These are phyloP conservation scores for Kalmusia sp. DNA, from an alignment of 2,329 filamentous ascomycete genomes.

Conservation along the genomic window DNA sequence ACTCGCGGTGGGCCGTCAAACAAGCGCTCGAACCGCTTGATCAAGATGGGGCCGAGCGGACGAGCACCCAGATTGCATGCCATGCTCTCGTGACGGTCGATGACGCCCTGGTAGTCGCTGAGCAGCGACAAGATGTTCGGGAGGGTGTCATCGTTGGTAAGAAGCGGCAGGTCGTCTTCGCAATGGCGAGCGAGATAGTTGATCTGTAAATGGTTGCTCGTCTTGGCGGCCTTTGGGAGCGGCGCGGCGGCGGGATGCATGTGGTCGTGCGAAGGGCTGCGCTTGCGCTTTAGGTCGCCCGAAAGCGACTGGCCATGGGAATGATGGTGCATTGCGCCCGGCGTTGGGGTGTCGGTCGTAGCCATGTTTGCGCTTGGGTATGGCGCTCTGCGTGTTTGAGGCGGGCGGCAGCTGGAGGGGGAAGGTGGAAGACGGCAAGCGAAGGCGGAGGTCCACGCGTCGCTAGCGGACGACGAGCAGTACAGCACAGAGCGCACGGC, in stretches of 20 bases:
- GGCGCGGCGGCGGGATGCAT: conserved; percentile 43
- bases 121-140: conserved; percentile 75
- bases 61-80: conserved; percentile 85
- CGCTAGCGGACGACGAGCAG: conserved; percentile 24
- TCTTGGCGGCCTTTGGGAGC: conserved; percentile 61
- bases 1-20: conserved; percentile 82
- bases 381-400: conserved; percentile 22
- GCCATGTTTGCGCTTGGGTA: conserved; percentile 32
- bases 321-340: conserved; percentile 29
- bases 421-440: conserved; percentile 28
- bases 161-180: conserved; percentile 66
- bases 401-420: conserved; percentile 17
- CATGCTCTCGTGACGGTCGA: conserved; percentile 85
- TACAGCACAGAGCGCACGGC: conserved; percentile 15
- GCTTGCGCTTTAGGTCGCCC: conserved; percentile 55
- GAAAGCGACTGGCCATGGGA: conserved; percentile 29
- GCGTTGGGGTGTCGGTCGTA: conserved; percentile 27
- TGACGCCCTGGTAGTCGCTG: conserved; percentile 81
- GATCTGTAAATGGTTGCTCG: conserved; percentile 68
- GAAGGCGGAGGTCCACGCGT: conserved; percentile 15
- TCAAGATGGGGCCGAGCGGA: conserved; percentile 79
- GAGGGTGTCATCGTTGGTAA: conserved; percentile 73
- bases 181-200: conserved; percentile 72
- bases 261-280: conserved; percentile 50
- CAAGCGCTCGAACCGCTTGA: conserved; percentile 84